Evolutionary conservation across 495 filamentous ascomycete genomes (phyloP).

Genomic region (Coniosporium apollinis): DNA sequence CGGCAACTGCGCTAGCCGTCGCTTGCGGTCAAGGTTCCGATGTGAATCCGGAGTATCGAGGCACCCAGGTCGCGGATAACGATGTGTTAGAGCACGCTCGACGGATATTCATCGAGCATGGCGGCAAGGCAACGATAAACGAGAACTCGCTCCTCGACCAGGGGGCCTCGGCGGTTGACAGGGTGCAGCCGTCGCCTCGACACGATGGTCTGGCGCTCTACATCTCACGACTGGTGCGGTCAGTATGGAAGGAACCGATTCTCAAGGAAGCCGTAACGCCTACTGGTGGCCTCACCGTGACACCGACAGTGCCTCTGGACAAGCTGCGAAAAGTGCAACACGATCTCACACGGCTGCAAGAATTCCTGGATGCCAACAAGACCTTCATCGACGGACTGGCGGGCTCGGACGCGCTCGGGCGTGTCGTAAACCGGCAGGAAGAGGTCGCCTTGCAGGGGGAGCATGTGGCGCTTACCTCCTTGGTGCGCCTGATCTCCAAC

Average conservation of each 20-base stretch:
- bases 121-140: constrained; percentile 62
- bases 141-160: constrained; percentile 55
- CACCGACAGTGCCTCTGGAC: constrained; percentile 33
- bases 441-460: constrained; percentile 82
- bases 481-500: constrained; percentile 63
- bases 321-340: constrained; percentile 66
- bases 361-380: constrained; percentile 71
- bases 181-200: constrained; percentile 70
- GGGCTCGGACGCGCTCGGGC: constrained; percentile 61
- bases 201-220: constrained; percentile 81
- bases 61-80: constrained; percentile 58
- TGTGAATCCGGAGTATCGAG: constrained; percentile 49
- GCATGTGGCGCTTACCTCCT: constrained; percentile 75
- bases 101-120: constrained; percentile 75
- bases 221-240: constrained; percentile 65
- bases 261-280: constrained; percentile 39
- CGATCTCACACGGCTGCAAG: constrained; percentile 56
- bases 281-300: constrained; percentile 32
- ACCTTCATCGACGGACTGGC: constrained; percentile 82
- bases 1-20: constrained; percentile 86
- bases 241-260: constrained; percentile 64
- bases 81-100: constrained; percentile 67
- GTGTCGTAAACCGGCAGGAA: constrained; percentile 61
- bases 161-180: constrained; percentile 45
- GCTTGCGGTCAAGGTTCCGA: constrained; percentile 83